These are phyloP conservation scores for Penicillium sp. DNA, from an alignment of 2,329 filamentous ascomycete genomes.

Conservation along the genomic window DNA sequence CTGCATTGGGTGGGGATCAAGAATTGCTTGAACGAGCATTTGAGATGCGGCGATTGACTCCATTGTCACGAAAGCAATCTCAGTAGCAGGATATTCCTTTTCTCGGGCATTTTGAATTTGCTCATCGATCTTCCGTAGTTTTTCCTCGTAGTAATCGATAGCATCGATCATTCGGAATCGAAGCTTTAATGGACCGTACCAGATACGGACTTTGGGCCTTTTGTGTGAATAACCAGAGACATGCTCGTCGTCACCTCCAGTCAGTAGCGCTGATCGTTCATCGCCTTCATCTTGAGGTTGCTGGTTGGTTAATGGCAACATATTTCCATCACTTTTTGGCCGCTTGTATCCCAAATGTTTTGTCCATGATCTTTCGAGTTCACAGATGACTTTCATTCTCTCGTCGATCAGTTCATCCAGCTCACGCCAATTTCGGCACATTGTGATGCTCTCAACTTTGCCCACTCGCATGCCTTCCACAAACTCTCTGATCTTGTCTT, in stretches of 20 bases:
- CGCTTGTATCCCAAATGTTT: conserved; percentile 64
- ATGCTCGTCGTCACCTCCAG: conserved; percentile 43
- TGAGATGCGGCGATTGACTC: conserved; percentile 88
- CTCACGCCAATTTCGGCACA: conserved; percentile 83
- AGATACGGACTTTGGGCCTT: conserved; percentile 69
- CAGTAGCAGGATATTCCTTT: conserved; percentile 73
- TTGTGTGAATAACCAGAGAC: conserved; percentile 46
- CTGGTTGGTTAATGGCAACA: conserved; percentile 53
- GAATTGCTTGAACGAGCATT: conserved; percentile 92
- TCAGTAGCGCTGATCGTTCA: conserved; percentile 59
- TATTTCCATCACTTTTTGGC: conserved; percentile 45
- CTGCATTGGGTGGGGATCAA: conserved; percentile 84
- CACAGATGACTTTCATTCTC: conserved; percentile 64
- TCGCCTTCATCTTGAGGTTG: conserved; percentile 53
- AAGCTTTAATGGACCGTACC: conserved; percentile 74
- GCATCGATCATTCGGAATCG: conserved; percentile 76
- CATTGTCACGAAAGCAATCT: conserved; percentile 95
- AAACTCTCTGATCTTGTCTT: conserved; percentile 79
- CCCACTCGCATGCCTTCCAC: conserved; percentile 87
- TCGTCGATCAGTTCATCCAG: conserved; percentile 72
- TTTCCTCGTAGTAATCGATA: conserved; percentile 91
- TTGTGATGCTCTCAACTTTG: conserved; percentile 78
- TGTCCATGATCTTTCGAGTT: conserved; percentile 81
- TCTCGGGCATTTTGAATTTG: conserved; percentile 68
- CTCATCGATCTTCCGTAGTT: conserved; percentile 74